Evolutionary conservation across 2,329 filamentous ascomycete species (phyloP), one percentile per base, ranked within the genome.

Genomic region (Zasmidium citrigriseum): DNA sequence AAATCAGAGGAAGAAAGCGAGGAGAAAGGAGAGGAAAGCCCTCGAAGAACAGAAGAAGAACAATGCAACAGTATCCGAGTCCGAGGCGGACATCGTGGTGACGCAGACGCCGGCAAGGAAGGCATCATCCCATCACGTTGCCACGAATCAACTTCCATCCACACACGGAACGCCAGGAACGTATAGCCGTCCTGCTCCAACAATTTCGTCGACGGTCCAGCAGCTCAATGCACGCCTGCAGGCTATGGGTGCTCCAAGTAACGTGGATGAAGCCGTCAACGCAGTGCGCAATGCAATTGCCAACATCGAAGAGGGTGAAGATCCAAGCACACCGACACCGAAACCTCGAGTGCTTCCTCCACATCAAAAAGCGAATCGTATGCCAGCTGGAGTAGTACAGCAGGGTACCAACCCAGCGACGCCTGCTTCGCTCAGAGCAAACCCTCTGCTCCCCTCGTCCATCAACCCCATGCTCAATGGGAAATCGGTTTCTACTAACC

Each of bases 1-100:
- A 67, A 70, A 68, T 9, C 72, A 75, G 61, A 65, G 70, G 9
- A 73, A 75, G 67, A 75, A 74, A 60, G 64, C 67, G 54, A 69
- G 68, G 18, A 67, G 68, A 27, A 72, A 68, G 54, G 70, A 71
- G 57, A 61, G 68, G 29, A 69, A 67, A 16, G 10, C 22, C 52
- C 41, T 47, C 16, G 58, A 60, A 3, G 46, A 44, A 2, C 71
- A 68, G 50, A 54, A 67, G 20, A 56, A 58, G 10, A 29, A 57
- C 11, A 71, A 70, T 57, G 55, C 64, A 27, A 60, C 57, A 12
- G 68, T 64, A 21, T 72, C 64, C 9, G 73, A 76, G 55, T 73
- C 73, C 5, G 73, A 75, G 54, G 65, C 67, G 23, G 72, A 75
- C 47, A 57, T 48, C 23, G 52, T 59, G 14, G 46, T 23, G n/a